A percentile compares a stretch with the other conserved stretches of the same genome.
phyloP scores from a whole-genome alignment of 2,329 filamentous ascomycete species.

The Alternaria sp. region DNA sequence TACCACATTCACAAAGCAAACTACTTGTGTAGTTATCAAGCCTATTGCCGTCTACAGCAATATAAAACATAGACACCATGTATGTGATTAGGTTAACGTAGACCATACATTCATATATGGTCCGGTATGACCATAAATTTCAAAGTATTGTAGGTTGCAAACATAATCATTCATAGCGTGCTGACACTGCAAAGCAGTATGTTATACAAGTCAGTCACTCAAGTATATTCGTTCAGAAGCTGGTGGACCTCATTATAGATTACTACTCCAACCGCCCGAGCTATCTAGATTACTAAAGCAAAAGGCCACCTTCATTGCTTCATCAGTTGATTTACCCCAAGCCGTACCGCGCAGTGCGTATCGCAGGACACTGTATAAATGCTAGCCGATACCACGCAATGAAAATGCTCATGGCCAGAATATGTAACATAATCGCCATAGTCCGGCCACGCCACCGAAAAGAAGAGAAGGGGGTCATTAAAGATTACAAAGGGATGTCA shows the following conservation, averaged over 20 bases:
- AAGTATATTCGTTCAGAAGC: not conserved
- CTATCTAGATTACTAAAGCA: not conserved
- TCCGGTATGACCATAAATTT: too few species aligned
- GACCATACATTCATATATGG: too few species aligned
- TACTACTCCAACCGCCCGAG: not conserved
- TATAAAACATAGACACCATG: too few species aligned
- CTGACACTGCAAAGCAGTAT: not conserved
- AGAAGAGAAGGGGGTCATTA: conserved; percentile 1
- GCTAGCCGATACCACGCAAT: not conserved
- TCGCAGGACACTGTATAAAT: not conserved
- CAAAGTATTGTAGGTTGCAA: too few species aligned
- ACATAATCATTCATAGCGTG: too few species aligned
- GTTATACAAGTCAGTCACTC: not conserved
- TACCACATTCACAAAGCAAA: too few species aligned
- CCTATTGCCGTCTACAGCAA: too few species aligned
- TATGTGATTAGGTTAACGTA: too few species aligned
- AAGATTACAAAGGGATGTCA: not conserved
- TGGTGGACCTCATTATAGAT: not conserved
- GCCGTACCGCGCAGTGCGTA: not conserved
- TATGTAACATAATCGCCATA: not conserved
- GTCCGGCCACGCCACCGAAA: not conserved
- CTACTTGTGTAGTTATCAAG: too few species aligned
- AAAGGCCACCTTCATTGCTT: not conserved
- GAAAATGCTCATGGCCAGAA: not conserved
- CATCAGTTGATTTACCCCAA: not conserved